Base-by-base conservation (phyloP, 1,139 yeast species). In the Hyphopichia wangnamkhiaoensis region DNA sequence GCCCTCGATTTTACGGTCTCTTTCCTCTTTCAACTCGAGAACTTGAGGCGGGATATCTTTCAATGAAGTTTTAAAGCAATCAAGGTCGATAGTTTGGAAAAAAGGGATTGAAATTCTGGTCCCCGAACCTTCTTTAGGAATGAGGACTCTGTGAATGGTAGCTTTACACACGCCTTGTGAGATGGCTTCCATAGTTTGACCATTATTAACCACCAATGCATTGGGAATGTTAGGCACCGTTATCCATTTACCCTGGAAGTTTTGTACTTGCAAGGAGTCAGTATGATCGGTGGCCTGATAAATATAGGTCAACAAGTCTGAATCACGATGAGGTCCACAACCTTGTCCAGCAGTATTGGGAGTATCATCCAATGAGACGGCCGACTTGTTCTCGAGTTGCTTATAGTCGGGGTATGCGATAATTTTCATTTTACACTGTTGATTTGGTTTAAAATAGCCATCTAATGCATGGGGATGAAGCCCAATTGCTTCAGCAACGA, bases 301-400 rank as follows among this genome's bases (percentile, higher is more conserved):
- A 13, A 82, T 80, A 50, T 72, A 78, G 0, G 87, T 81, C 33
- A 82, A 52, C 48, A 82, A 67, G 43, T 81, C 86, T n/a, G 82
- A 76, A 50, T 82, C 89, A 47, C 86, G 73, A 53, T 83, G 89
- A 2, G 86, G 84, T 1, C 90, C 89, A 26, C 78, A 82, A 2
- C 89, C 87, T 54, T 82, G 88, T 13, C 24, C 24, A n/a, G 30
- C 29, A 25, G 24, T 25, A n/a, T 16, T 14, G 14, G 37, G 37
- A 15, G 31, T 16, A 20, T 27, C 32, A 19, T 34, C 24, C 28
- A 63, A 48, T 2, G 42, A 38, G 0, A 66, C 67, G 8, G 50
- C 56, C 18, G 69, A 61, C 14, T 56, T 50, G 18, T 48, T 52
- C 7, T 47, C 38, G 30, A 74, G 57, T 33, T 68, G 66, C 0